Evolutionary conservation across 2,329 filamentous ascomycete species (phyloP), one percentile per base, ranked within the genome.

Genomic region (Colletotrichum endophyticum): DNA sequence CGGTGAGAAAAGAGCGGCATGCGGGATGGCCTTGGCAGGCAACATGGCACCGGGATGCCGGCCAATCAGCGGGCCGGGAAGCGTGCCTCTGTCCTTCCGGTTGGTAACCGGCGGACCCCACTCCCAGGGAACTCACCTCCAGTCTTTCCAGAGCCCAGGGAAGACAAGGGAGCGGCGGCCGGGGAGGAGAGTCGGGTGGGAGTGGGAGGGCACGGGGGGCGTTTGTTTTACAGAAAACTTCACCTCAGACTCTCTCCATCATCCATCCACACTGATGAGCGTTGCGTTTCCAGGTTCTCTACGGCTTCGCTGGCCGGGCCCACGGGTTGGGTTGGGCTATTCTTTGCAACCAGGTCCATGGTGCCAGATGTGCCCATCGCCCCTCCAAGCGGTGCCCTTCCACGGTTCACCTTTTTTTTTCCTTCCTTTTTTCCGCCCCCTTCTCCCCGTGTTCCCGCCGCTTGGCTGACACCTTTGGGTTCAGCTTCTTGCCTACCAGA

Each of bases 1-100:
- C 77, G 77, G 77, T 77, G 74, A 75, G 71, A 34, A 77, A 72
- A 75, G 66, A 74, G 59, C 74, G 66, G 66, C 73, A 78, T 73
- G 66, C 64, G 70, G 74, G 71, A 70, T 59, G 44, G 44, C 16
- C 64, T 74, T 76, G 64, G 73, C 57, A 59, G 63, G 73, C 63
- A 76, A 73, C 39, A 73, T 76, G 73, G 64, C 73, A 76, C 19
- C 32, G 68, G 57, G 30, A 16, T n/a, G n/a, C 44, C 44, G 66
- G 44, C 74, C 74, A 74, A 74, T 76, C 64, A 74, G 49, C 44
- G 49, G 64, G 6, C 32, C 49, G 19, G 66, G 59, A 72, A 64
- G 44, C 39, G 36, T 57, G 70, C 57, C 22, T 74, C 64, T 76
- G 16, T 76, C 66, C 74, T 76, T 76, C 74, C 74, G 74, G 74